A percentile compares a stretch with the other conserved stretches of the same genome.
These are phyloP conservation scores for Fibroporia radiculosa DNA, from an alignment of 768 basidiomycete genomes.

Conservation along the genomic window DNA sequence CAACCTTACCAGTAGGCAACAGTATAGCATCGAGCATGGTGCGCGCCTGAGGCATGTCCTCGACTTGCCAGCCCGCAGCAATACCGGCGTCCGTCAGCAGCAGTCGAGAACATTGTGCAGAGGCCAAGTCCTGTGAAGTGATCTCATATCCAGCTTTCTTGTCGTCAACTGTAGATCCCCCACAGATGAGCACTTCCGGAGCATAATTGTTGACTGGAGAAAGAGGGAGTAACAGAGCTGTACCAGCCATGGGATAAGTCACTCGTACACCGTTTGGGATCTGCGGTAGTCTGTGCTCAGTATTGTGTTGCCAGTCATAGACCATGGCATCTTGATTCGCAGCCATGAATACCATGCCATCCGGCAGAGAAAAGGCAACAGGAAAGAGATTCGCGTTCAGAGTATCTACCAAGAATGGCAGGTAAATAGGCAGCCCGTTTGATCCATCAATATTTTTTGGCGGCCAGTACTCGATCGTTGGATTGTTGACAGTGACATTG, in stretches of 20 bases:
- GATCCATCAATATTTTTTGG: constrained; percentile 65
- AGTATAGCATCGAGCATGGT: constrained; percentile 78
- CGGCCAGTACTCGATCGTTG: constrained; percentile 76
- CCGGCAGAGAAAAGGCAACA: constrained; percentile 63
- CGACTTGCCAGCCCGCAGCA: constrained; percentile 61
- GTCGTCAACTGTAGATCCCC: constrained; percentile 65
- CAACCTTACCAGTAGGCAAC: constrained; percentile 65
- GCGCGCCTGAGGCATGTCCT: constrained; percentile 66
- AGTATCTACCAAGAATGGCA: constrained; percentile 60
- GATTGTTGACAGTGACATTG: constrained; percentile 73
- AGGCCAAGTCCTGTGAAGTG: constrained; percentile 67
- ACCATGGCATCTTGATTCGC: constrained; percentile 76
- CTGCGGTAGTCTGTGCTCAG: constrained; percentile 51
- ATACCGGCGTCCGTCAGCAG: constrained; percentile 60
- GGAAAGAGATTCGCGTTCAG: constrained; percentile 81
- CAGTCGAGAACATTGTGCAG: constrained; percentile 66
- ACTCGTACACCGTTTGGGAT: constrained; percentile 76
- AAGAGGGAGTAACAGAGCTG: constrained; percentile 66
- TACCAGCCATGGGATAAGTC: constrained; percentile 79
- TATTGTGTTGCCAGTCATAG: constrained; percentile 65
- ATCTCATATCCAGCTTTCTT: constrained; percentile 49
- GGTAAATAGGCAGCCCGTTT: constrained; percentile 56
- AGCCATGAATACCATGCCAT: constrained; percentile 65
- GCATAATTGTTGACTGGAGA: constrained; percentile 52
- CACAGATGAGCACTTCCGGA: constrained; percentile 69